Evolutionary conservation across 1,139 yeast species (phyloP).

Genomic region (Yamadazyma jaroonii): DNA sequence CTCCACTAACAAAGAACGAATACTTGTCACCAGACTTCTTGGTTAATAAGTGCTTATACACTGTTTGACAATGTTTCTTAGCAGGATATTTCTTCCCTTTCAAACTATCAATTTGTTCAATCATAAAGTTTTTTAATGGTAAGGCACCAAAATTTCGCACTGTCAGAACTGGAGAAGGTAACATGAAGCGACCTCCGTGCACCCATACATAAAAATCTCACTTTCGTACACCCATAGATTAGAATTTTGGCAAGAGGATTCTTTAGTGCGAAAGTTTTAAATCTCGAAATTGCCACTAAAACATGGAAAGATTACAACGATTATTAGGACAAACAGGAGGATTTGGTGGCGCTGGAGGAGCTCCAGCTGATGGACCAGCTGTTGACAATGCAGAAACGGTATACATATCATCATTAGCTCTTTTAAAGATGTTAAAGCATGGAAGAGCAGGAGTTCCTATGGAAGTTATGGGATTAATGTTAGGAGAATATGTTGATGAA

Average conservation of each 20-base stretch:
- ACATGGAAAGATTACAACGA: slow-evolving; percentile 76
- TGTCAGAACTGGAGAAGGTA: neutral
- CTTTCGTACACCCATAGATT: neutral
- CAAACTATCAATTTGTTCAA: slow-evolving; percentile 14
- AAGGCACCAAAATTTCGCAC: slow-evolving; percentile 1
- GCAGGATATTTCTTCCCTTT: slow-evolving; percentile 65
- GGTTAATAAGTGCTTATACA: slow-evolving; percentile 39
- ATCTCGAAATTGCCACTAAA: slow-evolving; percentile 6
- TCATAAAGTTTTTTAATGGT: no score
- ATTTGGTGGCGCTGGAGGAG: slow-evolving; percentile 47
- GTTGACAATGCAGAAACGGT: slow-evolving; percentile 96
- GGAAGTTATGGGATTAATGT: slow-evolving; percentile 99
- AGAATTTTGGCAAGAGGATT: no score
- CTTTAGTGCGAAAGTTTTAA: no score
- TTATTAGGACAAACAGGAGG: slow-evolving; percentile 62
- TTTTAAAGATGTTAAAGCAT: slow-evolving; percentile 94
- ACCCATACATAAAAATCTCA: neutral
- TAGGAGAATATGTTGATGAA: slow-evolving; percentile 97
- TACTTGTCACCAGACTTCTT: slow-evolving; percentile 17
- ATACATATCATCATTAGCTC: slow-evolving; percentile 90
- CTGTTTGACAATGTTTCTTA: slow-evolving; percentile 60
- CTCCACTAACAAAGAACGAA: slow-evolving; percentile 58
- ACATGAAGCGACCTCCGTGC: neutral
- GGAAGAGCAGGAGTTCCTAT: slow-evolving; percentile 99
- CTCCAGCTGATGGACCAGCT: slow-evolving; percentile 69